phyloP scores from a whole-genome alignment of 306 rosid genomes.

The Herpetospermum pedunculosum region DNA sequence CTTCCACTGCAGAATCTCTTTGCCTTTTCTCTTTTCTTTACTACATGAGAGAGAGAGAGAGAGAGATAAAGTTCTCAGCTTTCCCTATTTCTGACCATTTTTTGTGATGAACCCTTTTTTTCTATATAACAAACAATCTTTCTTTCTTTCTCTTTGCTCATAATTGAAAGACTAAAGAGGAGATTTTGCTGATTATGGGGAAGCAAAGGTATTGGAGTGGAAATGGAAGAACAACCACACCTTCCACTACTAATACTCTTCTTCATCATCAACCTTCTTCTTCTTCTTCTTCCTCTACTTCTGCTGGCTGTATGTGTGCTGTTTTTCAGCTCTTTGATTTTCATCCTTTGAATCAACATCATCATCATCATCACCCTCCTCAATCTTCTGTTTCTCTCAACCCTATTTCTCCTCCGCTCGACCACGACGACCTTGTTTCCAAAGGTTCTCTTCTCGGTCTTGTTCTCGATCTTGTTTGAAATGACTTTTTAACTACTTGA shows the following conservation, averaged over 20 bases:
- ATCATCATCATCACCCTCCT: constrained; percentile 23
- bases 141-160: neutral
- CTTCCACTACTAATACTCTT: constrained; percentile 6
- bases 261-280: constrained; percentile 7
- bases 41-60: neutral
- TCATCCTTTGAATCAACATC: constrained; percentile 38
- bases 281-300: constrained; percentile 22
- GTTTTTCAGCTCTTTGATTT: constrained; percentile 77
- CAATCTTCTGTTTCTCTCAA: constrained; percentile 14
- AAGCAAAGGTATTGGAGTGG: constrained; percentile 53
- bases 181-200: constrained; percentile 30
- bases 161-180: neutral
- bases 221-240: constrained; percentile 18
- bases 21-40: constrained; percentile 7
- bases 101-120: neutral
- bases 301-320: constrained; percentile 72
- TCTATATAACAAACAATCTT: neutral
- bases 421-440: neutral
- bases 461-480: too few species aligned
- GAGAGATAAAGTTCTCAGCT: neutral
- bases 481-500: too few species aligned
- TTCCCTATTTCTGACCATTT: constrained; percentile 9
- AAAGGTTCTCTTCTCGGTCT: too few species aligned
- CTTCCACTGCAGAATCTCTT: constrained; percentile 26
- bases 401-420: neutral